phyloP scores from a whole-genome alignment of 768 basidiomycete species.

The Dictyophora rubrovolvata region DNA sequence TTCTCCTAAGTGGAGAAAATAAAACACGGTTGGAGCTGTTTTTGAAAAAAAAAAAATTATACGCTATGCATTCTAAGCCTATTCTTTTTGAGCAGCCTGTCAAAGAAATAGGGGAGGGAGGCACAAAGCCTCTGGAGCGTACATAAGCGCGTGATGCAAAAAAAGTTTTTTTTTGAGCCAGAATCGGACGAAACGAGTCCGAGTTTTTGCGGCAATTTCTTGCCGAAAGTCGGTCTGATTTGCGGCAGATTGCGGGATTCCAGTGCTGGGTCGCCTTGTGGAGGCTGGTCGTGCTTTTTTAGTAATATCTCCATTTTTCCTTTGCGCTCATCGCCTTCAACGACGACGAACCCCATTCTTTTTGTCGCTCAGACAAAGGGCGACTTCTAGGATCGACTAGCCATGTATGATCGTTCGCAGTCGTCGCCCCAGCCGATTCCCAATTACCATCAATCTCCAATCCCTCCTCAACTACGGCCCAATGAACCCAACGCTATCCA shows the following conservation, averaged over 20 bases:
- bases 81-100: too few species aligned
- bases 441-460: background rate
- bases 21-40: too few species aligned
- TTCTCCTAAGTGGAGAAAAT: background rate
- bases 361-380: background rate
- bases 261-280: background rate
- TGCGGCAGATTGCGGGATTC: conserved; percentile 2
- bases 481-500: background rate
- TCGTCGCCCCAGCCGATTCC: background rate
- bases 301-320: background rate
- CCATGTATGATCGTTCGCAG: conserved; percentile 4
- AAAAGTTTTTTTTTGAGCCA: background rate
- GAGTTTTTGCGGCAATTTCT: background rate
- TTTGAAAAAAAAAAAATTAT: too few species aligned
- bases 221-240: background rate
- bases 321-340: background rate
- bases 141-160: too few species aligned
- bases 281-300: background rate
- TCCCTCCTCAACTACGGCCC: background rate
- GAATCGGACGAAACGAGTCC: background rate
- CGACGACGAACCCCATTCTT: background rate
- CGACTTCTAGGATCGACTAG: background rate
- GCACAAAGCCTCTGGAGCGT: background rate
- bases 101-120: background rate
- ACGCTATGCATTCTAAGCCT: too few species aligned